Conservation (phyloP, 2,329 filamentous ascomycete species). For the Metarhizium album region DNA sequence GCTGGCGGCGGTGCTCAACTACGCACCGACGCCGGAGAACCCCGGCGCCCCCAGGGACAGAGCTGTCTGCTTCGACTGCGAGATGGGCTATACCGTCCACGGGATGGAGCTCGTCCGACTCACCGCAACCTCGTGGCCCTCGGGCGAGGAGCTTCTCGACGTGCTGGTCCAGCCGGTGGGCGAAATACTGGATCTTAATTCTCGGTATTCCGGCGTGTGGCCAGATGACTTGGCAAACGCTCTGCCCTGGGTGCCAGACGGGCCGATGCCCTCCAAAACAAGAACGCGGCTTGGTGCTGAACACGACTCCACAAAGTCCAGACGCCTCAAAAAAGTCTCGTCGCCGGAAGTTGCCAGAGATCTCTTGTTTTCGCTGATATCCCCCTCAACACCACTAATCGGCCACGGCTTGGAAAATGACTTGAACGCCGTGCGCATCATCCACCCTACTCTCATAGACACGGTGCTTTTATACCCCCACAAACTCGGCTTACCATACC, state of each 20-base stretch:
- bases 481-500: slow-evolving; percentile 61
- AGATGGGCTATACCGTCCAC: slow-evolving; percentile 90
- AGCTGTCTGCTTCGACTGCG: slow-evolving; percentile 84
- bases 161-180: slow-evolving; percentile 76
- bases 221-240: slow-evolving; percentile 66
- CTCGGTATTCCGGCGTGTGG: slow-evolving; percentile 79
- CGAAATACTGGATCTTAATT: slow-evolving; percentile 82
- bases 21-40: slow-evolving; percentile 65
- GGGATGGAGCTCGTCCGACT: slow-evolving; percentile 85
- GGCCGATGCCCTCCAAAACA: slow-evolving; percentile 15
- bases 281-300: slow-evolving; percentile 15
- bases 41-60: slow-evolving; percentile 35
- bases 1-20: slow-evolving; percentile 69
- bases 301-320: slow-evolving; percentile 8
- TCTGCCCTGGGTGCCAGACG: slow-evolving; percentile 34
- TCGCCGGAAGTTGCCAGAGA: slow-evolving; percentile 65
- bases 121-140: slow-evolving; percentile 81
- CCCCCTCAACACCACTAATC: slow-evolving; percentile 70
- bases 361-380: slow-evolving; percentile 65
- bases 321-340: slow-evolving; percentile 58
- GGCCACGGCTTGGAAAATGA: slow-evolving; percentile 96
- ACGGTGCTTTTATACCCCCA: slow-evolving; percentile 80
- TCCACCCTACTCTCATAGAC: slow-evolving; percentile 78
- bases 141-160: slow-evolving; percentile 64
- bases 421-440: slow-evolving; percentile 71